Conservation (phyloP, 176 grass and related monocot species). For the Aegilops sharonensis region DNA sequence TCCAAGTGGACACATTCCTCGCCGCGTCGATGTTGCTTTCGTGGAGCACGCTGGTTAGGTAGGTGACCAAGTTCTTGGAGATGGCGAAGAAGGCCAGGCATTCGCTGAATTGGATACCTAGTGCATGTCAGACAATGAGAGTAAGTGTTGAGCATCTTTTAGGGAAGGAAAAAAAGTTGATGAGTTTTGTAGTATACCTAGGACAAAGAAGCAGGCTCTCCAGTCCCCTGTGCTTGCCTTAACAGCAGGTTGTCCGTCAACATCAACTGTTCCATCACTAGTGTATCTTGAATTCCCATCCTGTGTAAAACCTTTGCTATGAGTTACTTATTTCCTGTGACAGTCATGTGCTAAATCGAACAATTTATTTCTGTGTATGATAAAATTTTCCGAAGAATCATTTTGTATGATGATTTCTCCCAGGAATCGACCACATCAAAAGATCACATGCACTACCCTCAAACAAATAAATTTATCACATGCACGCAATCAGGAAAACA, state of each 20-base stretch:
- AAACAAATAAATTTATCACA: too few relatives aligned
- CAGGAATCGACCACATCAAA: too few relatives aligned
- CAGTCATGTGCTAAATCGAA: too few relatives aligned
- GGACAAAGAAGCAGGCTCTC: slow-evolving; percentile 41
- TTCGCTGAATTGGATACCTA: slow-evolving; percentile 55
- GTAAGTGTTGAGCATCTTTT: not conserved
- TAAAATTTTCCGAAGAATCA: too few relatives aligned
- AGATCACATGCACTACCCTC: too few relatives aligned
- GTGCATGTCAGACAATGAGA: not conserved
- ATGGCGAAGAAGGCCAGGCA: slow-evolving; percentile 61
- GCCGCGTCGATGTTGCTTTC: slow-evolving; percentile 58
- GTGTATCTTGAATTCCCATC: slow-evolving; percentile 10
- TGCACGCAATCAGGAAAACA: too few relatives aligned
- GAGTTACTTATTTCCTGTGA: too few relatives aligned
- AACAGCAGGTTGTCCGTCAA: not conserved
- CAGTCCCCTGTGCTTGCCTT: slow-evolving; percentile 28
- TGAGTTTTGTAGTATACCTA: slow-evolving; percentile 8
- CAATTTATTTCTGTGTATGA: too few relatives aligned
- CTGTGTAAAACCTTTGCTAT: not conserved
- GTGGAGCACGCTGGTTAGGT: slow-evolving; percentile 52
- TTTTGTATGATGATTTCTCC: too few relatives aligned
- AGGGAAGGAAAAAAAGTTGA: not conserved
- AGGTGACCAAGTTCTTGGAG: slow-evolving; percentile 55
- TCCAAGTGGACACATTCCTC: slow-evolving; percentile 59
- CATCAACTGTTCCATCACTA: slow-evolving; percentile 24